These are phyloP conservation scores for Smithsoniella earleae DNA, from an alignment of 163 green algal genomes.

Conservation along the genomic window DNA sequence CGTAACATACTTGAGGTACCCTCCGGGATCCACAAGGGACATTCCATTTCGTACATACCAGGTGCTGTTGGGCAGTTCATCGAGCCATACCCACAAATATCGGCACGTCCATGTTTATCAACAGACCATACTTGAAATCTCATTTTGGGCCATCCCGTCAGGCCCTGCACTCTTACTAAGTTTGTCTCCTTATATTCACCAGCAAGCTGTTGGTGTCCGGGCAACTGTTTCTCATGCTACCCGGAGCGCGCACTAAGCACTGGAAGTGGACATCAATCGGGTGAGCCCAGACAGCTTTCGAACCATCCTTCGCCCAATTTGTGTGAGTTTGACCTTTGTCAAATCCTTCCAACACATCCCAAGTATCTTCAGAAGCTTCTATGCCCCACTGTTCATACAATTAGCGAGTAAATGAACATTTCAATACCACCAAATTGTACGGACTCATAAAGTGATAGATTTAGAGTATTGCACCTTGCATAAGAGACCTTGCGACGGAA, in stretches of 20 bases:
- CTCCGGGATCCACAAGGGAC: constrained; percentile 62
- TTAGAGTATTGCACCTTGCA: constrained; percentile 50
- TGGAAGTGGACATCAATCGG: constrained; percentile 65
- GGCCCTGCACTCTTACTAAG: constrained; percentile 40
- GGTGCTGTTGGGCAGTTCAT: constrained; percentile 61
- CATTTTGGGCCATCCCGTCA: constrained; percentile 68
- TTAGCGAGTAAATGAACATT: too few species aligned
- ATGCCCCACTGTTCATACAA: constrained; percentile 56
- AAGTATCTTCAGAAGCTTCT: constrained; percentile 46
- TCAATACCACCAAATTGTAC: background rate
- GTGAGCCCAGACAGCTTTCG: constrained; percentile 59
- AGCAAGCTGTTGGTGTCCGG: too few species aligned
- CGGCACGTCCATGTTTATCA: constrained; percentile 35
- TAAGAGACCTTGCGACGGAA: constrained; percentile 53
- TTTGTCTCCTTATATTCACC: too few species aligned
- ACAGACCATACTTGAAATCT: constrained; percentile 68
- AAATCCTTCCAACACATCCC: constrained; percentile 65
- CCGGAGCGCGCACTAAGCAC: constrained; percentile 42
- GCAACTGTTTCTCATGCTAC: too few species aligned
- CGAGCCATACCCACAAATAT: constrained; percentile 64
- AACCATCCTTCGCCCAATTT: constrained; percentile 42
- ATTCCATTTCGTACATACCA: constrained; percentile 58
- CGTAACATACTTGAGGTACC: constrained; percentile 34
- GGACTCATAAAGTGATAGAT: background rate
- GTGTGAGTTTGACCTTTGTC: constrained; percentile 62